Conservation (phyloP, 768 basidiomycete species). For the Guyanaporus albipodus region DNA sequence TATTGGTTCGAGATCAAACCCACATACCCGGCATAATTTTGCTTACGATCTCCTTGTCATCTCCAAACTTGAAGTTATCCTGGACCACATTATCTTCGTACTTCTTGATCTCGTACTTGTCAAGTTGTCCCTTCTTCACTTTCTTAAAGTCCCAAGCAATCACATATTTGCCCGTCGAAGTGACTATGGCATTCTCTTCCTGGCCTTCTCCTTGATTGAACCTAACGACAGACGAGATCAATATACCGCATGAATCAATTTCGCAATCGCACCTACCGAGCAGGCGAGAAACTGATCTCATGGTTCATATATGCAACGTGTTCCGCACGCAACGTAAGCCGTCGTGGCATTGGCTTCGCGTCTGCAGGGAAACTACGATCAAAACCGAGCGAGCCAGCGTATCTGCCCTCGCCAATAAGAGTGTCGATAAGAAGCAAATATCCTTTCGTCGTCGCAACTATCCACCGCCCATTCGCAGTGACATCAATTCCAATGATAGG, state of each 20-base stretch:
- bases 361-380: slow-evolving; percentile 94
- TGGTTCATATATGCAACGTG: slow-evolving; percentile 94
- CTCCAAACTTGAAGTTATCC: slow-evolving; percentile 96
- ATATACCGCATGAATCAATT: background rate
- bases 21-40: background rate
- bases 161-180: slow-evolving; percentile 87
- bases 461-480: slow-evolving; percentile 88
- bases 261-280: slow-evolving; percentile 55
- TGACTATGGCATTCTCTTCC: slow-evolving; percentile 93
- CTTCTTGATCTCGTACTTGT: slow-evolving; percentile 95
- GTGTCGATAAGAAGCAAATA: slow-evolving; percentile 95
- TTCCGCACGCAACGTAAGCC: slow-evolving; percentile 83
- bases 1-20: slow-evolving; percentile 4
- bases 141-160: slow-evolving; percentile 97
- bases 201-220: slow-evolving; percentile 90
- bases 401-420: slow-evolving; percentile 86
- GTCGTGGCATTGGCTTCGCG: slow-evolving; percentile 86
- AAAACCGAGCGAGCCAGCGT: slow-evolving; percentile 80
- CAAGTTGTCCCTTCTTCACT: slow-evolving; percentile 86
- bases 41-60: slow-evolving; percentile 92
- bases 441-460: slow-evolving; percentile 93
- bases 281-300: slow-evolving; percentile 84
- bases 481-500: slow-evolving; percentile 94
- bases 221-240: slow-evolving; percentile 38
- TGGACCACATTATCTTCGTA: slow-evolving; percentile 94